Base-by-base conservation (phyloP, 148 eudicot species). In the Tetragonia tetragonoides region DNA sequence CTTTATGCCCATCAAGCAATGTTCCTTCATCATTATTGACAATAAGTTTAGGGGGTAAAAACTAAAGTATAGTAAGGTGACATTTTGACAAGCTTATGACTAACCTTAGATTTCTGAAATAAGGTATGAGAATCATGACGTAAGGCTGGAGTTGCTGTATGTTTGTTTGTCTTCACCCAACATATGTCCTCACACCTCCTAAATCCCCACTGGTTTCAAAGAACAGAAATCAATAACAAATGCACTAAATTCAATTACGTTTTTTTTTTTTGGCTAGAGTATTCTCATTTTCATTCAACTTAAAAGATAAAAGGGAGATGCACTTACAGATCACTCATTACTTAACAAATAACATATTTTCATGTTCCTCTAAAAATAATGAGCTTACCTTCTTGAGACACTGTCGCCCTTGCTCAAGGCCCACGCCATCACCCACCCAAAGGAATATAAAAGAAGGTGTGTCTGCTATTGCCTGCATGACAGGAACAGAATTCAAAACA, bases 361-460 rank as follows among this genome's bases (percentile, higher is more conserved):
- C 28, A 24, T 68, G 54, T 12, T 68, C 44, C 49, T 9, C 21
- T 41, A 67, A 59, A 18, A 56, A 11, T 66, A 6, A 71, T 42
- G 42, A 28, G 69, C 21, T 23, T 82, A 95, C 99, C 97, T 93
- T 95, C 84, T 93, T 95, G 37, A 95, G 84, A 81, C 99, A 95
- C 77, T 90, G 97, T 15, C 99, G 91, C 59, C 99, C 99, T 85
- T 90, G 99, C 83, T 95, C 99, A 74, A 95, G 97, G 78, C 99
- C 99, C 75, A 88, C 89, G 41, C 97, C 97, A 87, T 95, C 99
- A 80, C 99, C 99, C 80, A 95, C 99, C 97, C 99, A 95, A 75
- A 95, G 99, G 82, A 95, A 95, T 53, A 95, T 85, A 73, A 95
- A 95, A 82, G 99, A 93, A 61, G 99, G 99, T 21, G 99, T 93